phyloP scores from a whole-genome alignment of 129 eudicot genomes.

The Mikania micrantha region DNA sequence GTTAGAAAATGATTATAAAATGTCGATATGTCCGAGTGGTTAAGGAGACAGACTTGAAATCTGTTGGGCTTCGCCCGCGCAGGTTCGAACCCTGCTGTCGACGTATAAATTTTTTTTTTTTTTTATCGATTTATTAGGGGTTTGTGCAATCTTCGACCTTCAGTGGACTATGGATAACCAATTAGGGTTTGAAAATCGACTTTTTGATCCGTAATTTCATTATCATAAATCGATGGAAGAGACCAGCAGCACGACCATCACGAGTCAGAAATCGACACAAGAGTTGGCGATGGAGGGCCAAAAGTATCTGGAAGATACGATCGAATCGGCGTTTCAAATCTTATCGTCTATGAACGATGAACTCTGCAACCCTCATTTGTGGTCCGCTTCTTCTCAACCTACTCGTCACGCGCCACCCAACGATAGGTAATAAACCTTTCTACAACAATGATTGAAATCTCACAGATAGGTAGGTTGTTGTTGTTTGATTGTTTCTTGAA shows the following conservation, averaged over 20 bases:
- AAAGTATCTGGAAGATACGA: conserved; percentile 51
- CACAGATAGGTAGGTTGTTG: background rate
- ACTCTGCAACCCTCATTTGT: conserved; percentile 74
- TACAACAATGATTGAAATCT: background rate
- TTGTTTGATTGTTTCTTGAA: too few species aligned
- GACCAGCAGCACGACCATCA: conserved; percentile 21
- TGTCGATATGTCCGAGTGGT: conserved; percentile 38
- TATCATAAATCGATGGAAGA: conserved; percentile 31
- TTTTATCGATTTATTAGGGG: background rate
- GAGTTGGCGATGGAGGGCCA: conserved; percentile 61
- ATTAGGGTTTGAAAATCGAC: conserved; percentile 9
- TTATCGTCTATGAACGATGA: conserved; percentile 91
- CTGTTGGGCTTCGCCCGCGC: conserved; percentile 99
- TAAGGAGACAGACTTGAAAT: conserved; percentile 99
- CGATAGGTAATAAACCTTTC: conserved; percentile 16
- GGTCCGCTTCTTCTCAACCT: conserved; percentile 46
- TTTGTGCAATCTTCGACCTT: too few species aligned
- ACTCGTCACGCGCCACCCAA: conserved; percentile 33
- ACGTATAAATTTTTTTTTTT: too few species aligned
- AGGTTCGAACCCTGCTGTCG: conserved; percentile 99
- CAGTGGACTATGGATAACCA: too few species aligned
- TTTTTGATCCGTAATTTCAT: background rate
- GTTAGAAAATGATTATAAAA: too few species aligned
- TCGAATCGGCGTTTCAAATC: conserved; percentile 67
- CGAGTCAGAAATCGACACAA: conserved; percentile 35